Evolutionary conservation across 495 filamentous ascomycete species (phyloP), one percentile per base, ranked within the genome.

Genomic region (Xylaria cubensis): DNA sequence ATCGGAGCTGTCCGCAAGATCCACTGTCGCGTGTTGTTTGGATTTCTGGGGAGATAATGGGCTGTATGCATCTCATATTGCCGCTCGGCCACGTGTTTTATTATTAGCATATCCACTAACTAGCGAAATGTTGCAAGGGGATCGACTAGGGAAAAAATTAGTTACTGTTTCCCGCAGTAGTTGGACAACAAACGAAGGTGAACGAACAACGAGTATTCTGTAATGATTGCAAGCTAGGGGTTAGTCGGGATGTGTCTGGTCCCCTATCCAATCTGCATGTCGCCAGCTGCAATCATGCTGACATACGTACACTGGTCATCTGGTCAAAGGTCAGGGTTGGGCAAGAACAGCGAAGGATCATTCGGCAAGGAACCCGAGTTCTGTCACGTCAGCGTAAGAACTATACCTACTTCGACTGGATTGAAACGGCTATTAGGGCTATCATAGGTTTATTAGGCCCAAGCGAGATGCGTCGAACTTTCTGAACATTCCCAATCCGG

Each of bases 1-100:
- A 53, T 46, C 46, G 41, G 44, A 29, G 17, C 61, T 64, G 61
- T 32, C 46, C 26, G 64, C 41, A 42, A 46, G 50, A 59, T 69
- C 66, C 66, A 69, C 66, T 58, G 53, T 69, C 66, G 66, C 66
- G 66, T 69, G 50, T 68, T 58, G 65, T 42, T 26, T 61, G 34
- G 58, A 39, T 61, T 36, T 13, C 34, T 61, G 58, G 58, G 34
- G 36, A 67, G 50, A 55, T 56, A 53, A 39, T 39, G 15, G 46
- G 66, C 50, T 44, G 66, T 56, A 59, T 69, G 66, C 66, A 59
- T 44, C 50, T 69, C 66, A 69, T 59, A 56, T 69, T 59, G 66
- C 39, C 66, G 66, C 66, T 24, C 34, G 1, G 53, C 66, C 66
- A 69, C 66, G 66, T 69, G 66, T 51, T 69, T 56, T 69, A 46